These are phyloP conservation scores for Trichoderma orchidacearum DNA, from an alignment of 495 filamentous ascomycete species.

Conservation along the genomic window DNA sequence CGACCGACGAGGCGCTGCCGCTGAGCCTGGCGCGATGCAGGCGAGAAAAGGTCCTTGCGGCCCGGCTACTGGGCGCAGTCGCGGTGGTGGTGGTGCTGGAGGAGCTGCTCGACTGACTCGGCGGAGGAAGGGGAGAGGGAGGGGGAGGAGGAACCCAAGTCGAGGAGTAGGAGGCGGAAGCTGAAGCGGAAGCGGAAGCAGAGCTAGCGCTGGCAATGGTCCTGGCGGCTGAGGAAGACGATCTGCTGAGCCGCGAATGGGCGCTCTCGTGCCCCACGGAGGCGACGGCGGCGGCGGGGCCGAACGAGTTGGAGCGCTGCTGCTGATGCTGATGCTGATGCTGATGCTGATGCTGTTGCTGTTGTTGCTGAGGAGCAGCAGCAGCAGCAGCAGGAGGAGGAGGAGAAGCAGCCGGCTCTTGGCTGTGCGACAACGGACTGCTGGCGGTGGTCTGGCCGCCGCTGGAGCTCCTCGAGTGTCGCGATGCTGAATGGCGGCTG, in stretches of 20 bases:
- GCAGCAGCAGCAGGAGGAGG: no score
- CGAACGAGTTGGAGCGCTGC: not conserved
- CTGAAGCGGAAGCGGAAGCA: not conserved
- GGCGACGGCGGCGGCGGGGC: not conserved
- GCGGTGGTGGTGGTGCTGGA: no score
- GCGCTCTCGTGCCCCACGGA: not conserved
- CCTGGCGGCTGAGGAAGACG: not conserved
- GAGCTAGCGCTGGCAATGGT: not conserved
- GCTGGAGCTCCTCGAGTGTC: not conserved
- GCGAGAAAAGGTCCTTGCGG: not conserved
- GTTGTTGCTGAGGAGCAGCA: no score
- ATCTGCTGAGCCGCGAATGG: not conserved
- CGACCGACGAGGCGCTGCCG: not conserved
- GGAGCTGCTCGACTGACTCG: not conserved
- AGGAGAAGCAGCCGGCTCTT: no score
- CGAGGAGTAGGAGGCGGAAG: not conserved
- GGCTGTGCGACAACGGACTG: not conserved
- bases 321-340: no score
- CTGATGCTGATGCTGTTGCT: no score
- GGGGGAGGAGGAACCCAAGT: not conserved
- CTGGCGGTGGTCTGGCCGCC: not conserved
- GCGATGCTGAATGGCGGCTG: not conserved
- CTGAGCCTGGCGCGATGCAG: conserved; percentile 1
- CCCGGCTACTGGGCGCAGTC: not conserved
- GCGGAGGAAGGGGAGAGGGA: not conserved